Percentiles rank a stretch among this genome's conserved stretches.
These are phyloP conservation scores for Russula brevipes DNA, from an alignment of 768 basidiomycete species.

Conservation along the genomic window DNA sequence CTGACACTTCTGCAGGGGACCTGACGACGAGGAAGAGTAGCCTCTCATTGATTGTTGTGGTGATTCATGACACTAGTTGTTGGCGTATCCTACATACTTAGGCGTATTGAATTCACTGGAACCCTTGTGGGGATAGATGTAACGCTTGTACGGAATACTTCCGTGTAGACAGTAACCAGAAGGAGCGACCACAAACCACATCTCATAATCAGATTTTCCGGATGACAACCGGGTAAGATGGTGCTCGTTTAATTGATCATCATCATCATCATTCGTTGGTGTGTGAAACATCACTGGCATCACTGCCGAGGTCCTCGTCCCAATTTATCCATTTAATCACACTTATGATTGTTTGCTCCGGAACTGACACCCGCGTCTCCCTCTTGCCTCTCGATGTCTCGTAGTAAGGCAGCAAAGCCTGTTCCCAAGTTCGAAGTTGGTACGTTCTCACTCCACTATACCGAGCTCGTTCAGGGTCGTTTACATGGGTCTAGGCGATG, in stretches of 20 bases:
- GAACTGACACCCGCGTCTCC: slow-evolving; percentile 27
- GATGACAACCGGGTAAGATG: too few relatives aligned
- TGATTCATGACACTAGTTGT: neutral
- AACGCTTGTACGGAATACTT: too few relatives aligned
- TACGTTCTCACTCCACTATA: slow-evolving; percentile 31
- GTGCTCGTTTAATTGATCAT: too few relatives aligned
- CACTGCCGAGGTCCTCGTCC: neutral
- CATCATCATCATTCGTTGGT: neutral
- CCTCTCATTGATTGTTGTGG: neutral
- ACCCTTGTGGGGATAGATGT: too few relatives aligned
- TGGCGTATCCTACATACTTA: neutral
- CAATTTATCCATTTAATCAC: neutral
- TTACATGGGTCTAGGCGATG: slow-evolving; percentile 45
- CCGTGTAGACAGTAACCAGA: too few relatives aligned
- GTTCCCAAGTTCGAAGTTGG: slow-evolving; percentile 72
- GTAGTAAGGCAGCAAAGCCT: slow-evolving; percentile 50
- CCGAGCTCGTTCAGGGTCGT: neutral
- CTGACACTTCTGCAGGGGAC: slow-evolving; percentile 32
- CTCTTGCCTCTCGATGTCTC: slow-evolving; percentile 8
- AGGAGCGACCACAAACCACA: neutral
- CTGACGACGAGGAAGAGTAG: slow-evolving; percentile 51
- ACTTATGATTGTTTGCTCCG: neutral
- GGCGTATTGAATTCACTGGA: neutral
- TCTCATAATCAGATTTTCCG: neutral
- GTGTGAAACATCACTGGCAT: slow-evolving; percentile 15